Base-by-base conservation (phyloP, 176 grass and related monocot species). In the Cenchrus fungigraminus region DNA sequence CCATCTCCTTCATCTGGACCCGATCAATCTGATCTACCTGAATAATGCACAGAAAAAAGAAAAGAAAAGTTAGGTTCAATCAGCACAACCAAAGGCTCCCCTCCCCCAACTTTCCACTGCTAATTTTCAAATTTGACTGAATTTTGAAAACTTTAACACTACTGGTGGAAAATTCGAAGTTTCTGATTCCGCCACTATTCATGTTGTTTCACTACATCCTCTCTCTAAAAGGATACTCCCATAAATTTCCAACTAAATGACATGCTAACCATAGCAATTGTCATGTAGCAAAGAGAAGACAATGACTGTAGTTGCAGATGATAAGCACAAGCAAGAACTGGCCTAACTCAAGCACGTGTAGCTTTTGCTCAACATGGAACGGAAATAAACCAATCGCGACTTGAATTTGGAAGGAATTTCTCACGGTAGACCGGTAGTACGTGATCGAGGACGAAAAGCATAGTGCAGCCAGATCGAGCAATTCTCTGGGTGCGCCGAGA, bases 21-120 rank as follows among this genome's bases (percentile, higher is more conserved):
- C 61, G 4, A 2, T 84, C 82, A 51, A 85, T 80, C 0, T 85
- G 42, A 61, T 89, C 76, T 8, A 67, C 82, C 87, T 89, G 60
- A 8, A 80, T 51, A 8, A 84, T 28, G n/a, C n/a, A 77, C 0
- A 51, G 49, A 61, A 0, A 46, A 46, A 9, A 9, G 8, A 8
- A 9, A 28, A 13, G 4, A 65, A 22, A 10, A 37, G 31, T 13
- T 2, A 3, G 12, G 0, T 62, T 61, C 4, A 62, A 1, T 12
- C 22, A 63, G 29, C 59, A 60, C 2, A 60, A n/a, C 5, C 28
- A 32, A 65, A 1, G 1, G 0, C 45, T 10, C 37, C 37, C 37
- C 37, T 4, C 37, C 37, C 37, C 37, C 2, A 40, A 40, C 37
- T 40, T 40, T 40, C 37, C 37, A 4, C 37, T 40, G 2, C 2